Percentiles rank a stretch among this genome's conserved stretches.
Evolutionary conservation across 2,329 filamentous ascomycete genomes (phyloP).

Genomic region (Penicillium janthinellum): DNA sequence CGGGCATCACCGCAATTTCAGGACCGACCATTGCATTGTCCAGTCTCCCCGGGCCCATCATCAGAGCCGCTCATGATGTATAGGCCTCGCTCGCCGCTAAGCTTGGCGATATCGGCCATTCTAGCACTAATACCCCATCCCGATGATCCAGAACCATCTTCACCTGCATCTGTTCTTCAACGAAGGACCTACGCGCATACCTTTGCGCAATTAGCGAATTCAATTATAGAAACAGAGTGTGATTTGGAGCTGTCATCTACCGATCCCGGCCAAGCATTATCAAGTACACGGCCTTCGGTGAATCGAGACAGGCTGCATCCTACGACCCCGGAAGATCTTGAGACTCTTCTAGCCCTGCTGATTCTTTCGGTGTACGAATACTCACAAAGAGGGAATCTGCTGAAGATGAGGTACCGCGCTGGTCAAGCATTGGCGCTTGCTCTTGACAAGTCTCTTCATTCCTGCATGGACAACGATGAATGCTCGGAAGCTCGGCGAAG

Average conservation of each 20-base stretch:
- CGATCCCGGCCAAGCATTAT: slow-evolving; percentile 45
- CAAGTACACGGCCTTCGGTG: slow-evolving; percentile 32
- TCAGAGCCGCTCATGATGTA: slow-evolving; percentile 38
- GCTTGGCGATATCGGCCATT: slow-evolving; percentile 47
- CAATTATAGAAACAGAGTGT: slow-evolving; percentile 45
- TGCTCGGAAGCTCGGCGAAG: slow-evolving; percentile 46
- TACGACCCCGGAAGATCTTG: slow-evolving; percentile 43
- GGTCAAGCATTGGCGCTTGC: slow-evolving; percentile 48
- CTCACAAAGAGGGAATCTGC: slow-evolving; percentile 47
- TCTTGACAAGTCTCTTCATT: slow-evolving; percentile 47
- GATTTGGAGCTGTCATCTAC: slow-evolving; percentile 45
- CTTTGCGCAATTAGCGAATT: slow-evolving; percentile 43
- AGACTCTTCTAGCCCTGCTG: slow-evolving; percentile 44
- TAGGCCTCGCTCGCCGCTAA: slow-evolving; percentile 45
- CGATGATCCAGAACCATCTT: slow-evolving; percentile 40
- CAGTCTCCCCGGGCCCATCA: slow-evolving; percentile 33
- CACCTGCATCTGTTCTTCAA: slow-evolving; percentile 36
- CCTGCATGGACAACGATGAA: slow-evolving; percentile 36
- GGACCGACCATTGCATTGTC: slow-evolving; percentile 39
- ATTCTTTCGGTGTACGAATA: slow-evolving; percentile 51
- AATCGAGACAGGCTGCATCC: slow-evolving; percentile 43
- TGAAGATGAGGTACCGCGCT: slow-evolving; percentile 50
- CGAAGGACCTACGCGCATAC: slow-evolving; percentile 44
- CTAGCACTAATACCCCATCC: slow-evolving; percentile 48
- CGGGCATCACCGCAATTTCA: slow-evolving; percentile 31